Percentiles rank a stretch among this genome's conserved stretches.
These are phyloP conservation scores for Venturia asperata DNA, from an alignment of 2,329 filamentous ascomycete species.

Conservation along the genomic window DNA sequence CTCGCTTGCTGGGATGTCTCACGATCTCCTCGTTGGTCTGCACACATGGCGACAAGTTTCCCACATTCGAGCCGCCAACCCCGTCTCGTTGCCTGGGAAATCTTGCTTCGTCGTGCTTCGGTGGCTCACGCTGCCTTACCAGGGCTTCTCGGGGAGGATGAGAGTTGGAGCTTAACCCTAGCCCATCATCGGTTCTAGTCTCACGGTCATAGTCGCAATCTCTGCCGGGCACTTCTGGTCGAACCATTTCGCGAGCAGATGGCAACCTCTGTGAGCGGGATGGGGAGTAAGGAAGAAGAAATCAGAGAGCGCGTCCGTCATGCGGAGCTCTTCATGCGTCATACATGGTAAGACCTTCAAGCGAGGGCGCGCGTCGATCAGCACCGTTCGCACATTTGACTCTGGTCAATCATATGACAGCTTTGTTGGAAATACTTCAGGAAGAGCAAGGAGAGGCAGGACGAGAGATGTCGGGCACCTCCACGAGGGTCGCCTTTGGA, in stretches of 20 bases:
- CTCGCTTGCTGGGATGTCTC: slow-evolving; percentile 45
- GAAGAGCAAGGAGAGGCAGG: slow-evolving; percentile 34
- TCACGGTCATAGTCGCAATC: slow-evolving; percentile 39
- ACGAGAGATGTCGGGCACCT: slow-evolving; percentile 44
- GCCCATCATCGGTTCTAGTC: slow-evolving; percentile 65
- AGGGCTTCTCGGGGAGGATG: slow-evolving; percentile 51
- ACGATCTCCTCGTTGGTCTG: slow-evolving; percentile 33
- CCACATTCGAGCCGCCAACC: slow-evolving; percentile 55
- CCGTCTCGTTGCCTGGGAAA: slow-evolving; percentile 40
- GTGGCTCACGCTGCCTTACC: slow-evolving; percentile 25
- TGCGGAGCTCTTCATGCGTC: slow-evolving; percentile 64
- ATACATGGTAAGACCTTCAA: slow-evolving; percentile 66
- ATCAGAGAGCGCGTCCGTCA: slow-evolving; percentile 41
- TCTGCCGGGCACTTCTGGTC: slow-evolving; percentile 13
- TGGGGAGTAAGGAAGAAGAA: slow-evolving; percentile 33
- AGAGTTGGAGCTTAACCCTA: slow-evolving; percentile 97
- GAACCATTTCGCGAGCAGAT: background rate
- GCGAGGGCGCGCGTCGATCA: slow-evolving; percentile 69
- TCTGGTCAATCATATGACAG: slow-evolving; percentile 55
- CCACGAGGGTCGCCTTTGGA: slow-evolving; percentile 44
- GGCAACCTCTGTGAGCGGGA: slow-evolving; percentile 19
- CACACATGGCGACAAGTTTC: slow-evolving; percentile 29
- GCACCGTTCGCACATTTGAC: slow-evolving; percentile 60
- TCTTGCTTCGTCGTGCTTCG: slow-evolving; percentile 30
- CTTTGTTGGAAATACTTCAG: slow-evolving; percentile 28